Base-by-base conservation (phyloP, 805 yeast species). In the Pichia eremophila region DNA sequence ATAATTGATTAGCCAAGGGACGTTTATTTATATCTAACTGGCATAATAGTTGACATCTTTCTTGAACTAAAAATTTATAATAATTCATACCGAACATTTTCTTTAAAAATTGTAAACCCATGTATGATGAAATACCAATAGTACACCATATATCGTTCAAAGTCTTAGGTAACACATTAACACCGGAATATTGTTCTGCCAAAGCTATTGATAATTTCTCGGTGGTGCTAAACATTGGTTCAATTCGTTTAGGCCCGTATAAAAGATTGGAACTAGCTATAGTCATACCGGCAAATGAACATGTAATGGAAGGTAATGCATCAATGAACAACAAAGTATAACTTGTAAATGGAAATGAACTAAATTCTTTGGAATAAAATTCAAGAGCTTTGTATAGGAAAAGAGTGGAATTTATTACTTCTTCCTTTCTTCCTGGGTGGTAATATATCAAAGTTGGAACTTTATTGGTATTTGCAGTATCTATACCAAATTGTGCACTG, bases 141-240 rank as follows among this genome's bases (percentile, higher is more conserved):
- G 90, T 83, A 53, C 91, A 77, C 99, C 99, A 93, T 8, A 86
- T 54, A 62, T 93, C 96, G 55, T 85, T 79, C 60, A 81, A 75
- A 0, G 81, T 74, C 46, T 74, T 75, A 0, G 98, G 96, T 3
- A 88, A 82, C 18, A 93, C 87, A 61, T 86, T 87, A 35, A 93
- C 82, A 17, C 97, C 96, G 0, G 95, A 78, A 95, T 97, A 93
- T 62, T 93, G 99, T 5, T 79, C 75, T 0, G 98, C 84, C 19
- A 93, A 64, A 0, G 86, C 81, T 47, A 79, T 76, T 0, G 91
- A 73, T 4, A 93, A 62, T 0, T 69, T 61, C 51, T 85, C 88
- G 0, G 96, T 85, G 2, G 79, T 74, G 0, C 76, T 58, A 55
- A 84, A 81, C 46, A 87, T 71, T 1, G 95, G 91, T 54, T 93